Percentiles rank a stretch among this genome's conserved stretches.
Evolutionary conservation across 108 stramenopile genomes (phyloP).

Genomic region (Stephanodiscus minutulus): DNA sequence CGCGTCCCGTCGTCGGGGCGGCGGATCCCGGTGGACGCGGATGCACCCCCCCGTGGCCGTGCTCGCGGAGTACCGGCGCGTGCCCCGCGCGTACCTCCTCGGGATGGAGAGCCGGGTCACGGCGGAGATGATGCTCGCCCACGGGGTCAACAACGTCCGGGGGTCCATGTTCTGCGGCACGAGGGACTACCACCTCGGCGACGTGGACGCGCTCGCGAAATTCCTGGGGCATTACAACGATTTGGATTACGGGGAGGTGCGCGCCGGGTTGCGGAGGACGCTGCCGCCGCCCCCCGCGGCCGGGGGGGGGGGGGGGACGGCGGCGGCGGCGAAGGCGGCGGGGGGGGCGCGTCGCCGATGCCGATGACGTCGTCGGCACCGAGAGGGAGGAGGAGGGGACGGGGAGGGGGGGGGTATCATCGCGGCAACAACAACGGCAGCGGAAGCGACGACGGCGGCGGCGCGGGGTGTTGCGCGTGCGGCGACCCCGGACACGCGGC

Average conservation of each 20-base stretch:
- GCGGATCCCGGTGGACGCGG: constrained; percentile 65
- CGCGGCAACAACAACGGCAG: background rate
- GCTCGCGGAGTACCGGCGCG: constrained; percentile 46
- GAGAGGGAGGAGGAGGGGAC: too few relatives aligned
- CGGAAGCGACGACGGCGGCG: too few relatives aligned
- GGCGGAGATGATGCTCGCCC: constrained; percentile 59
- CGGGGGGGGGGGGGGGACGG: background rate
- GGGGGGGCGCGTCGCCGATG: too few relatives aligned
- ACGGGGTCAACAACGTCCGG: constrained; percentile 67
- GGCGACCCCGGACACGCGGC: too few relatives aligned
- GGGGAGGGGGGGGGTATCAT: background rate
- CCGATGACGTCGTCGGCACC: too few relatives aligned
- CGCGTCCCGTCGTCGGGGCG: constrained; percentile 39
- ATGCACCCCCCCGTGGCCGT: constrained; percentile 53
- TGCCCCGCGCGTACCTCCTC: constrained; percentile 49
- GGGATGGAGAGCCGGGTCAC: constrained; percentile 67
- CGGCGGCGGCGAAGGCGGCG: too few relatives aligned
- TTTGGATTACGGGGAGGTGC: constrained; percentile 53
- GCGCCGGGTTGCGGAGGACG: constrained; percentile 15
- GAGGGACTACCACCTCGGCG: constrained; percentile 49
- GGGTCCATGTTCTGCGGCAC: constrained; percentile 59
- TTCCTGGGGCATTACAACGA: constrained; percentile 77
- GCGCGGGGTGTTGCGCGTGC: too few relatives aligned
- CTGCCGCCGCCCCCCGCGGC: constrained; percentile 8
- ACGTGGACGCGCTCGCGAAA: constrained; percentile 51